Evolutionary conservation across 768 basidiomycete species (phyloP), one percentile per base, ranked within the genome.

Genomic region (Mycena venus): DNA sequence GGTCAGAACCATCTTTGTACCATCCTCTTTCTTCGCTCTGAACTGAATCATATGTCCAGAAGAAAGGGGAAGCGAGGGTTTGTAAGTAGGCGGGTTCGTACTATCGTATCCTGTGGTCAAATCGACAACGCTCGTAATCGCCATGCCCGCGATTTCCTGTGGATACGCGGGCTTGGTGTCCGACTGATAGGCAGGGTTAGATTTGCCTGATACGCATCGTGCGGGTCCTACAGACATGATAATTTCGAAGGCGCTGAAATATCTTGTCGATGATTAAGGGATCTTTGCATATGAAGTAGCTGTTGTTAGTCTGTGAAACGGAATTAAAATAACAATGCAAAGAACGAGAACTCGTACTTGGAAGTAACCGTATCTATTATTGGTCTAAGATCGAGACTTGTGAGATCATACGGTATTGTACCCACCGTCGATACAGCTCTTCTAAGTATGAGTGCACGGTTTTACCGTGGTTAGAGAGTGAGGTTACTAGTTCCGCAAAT

Each of bases 41-140:
- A 97, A 93, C 75, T 94, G 93, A 49, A 97, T 91, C 96, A 97
- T 96, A 76, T 97, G 92, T 8, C 95, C 92, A 0, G 91, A 92
- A 23, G 95, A 95, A 38, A 95, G 81, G 23, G 93, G 93, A 23
- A 95, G 84, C 31, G 83, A 82, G 15, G 95, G 92, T 75, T 87
- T 83, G 79, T 87, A 91, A 3, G 86, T 86, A 1, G 93, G 92
- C n/a, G 92, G 87, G 77, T 95, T 94, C 8, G 86, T 86, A 76
- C 92, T 95, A 76, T 96, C 95, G 80, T 93, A 95, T 23, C 93
- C 94, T 25, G 84, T 84, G 2, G 96, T 96, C 49, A 97, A 81
- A 80, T 97, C 96, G 11, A 94, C 84, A 17, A 97, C 86, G 60
- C 90, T 88, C 0, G 87, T 89, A 53, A 97, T 86, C 1, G 80